Conservation (phyloP, 2,329 filamentous ascomycete genomes). For the Bipolaris bicolor region DNA sequence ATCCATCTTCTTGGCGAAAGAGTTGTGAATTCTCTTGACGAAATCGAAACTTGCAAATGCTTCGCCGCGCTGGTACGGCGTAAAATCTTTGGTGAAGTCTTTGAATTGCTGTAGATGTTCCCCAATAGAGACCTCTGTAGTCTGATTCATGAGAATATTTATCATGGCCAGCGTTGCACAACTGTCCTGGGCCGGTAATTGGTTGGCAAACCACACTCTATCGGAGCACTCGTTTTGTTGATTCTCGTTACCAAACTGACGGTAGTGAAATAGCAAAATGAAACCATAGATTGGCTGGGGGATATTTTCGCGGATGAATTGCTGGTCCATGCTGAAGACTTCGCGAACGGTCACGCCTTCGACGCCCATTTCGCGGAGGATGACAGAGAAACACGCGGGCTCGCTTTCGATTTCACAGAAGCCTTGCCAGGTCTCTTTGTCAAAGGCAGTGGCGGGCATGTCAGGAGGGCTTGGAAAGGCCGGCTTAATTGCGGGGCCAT, state of each 20-base stretch:
- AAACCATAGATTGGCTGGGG: conserved; percentile 69
- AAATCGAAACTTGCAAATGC: conserved; percentile 75
- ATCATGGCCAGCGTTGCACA: conserved; percentile 92
- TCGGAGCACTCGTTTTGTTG: conserved; percentile 64
- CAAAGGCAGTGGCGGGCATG: conserved; percentile 41
- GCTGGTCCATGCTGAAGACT: conserved; percentile 71
- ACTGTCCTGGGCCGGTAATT: conserved; percentile 71
- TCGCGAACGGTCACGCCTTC: conserved; percentile 76
- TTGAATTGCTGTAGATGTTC: conserved; percentile 75
- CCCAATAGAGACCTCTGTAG: conserved; percentile 66
- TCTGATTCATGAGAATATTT: conserved; percentile 87
- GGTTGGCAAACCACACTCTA: conserved; percentile 91
- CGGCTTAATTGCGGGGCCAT: conserved; percentile 1
- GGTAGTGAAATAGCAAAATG: conserved; percentile 83
- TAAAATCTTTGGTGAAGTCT: conserved; percentile 69
- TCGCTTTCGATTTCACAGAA: conserved; percentile 91
- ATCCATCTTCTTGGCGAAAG: conserved; percentile 71
- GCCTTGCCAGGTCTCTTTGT: conserved; percentile 65
- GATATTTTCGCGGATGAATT: conserved; percentile 28
- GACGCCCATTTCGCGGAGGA: conserved; percentile 80
- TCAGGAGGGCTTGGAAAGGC: conserved; percentile 36
- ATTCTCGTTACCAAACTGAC: conserved; percentile 59
- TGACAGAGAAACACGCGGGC: conserved; percentile 83
- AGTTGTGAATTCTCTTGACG: conserved; percentile 85
- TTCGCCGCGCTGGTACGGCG: conserved; percentile 76